Base-by-base conservation (phyloP, 2,329 filamentous ascomycete species). In the Hymenoscyphus salicellus region DNA sequence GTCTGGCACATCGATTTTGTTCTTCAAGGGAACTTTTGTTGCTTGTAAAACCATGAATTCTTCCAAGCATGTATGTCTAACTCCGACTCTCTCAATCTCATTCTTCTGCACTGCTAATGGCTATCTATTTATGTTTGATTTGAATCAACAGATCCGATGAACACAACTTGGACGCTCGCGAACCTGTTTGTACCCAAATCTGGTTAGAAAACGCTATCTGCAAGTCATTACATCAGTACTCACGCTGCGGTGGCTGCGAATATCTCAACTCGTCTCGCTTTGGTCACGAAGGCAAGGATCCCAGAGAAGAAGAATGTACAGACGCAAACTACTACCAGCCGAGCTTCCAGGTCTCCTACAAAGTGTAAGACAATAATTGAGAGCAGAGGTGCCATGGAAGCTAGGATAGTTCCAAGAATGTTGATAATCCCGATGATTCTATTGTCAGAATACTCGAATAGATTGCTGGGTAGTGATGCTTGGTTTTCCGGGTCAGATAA, bases 181-280 rank as follows among this genome's bases (percentile, higher is more conserved):
- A 63, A 65, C n/a, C 62, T 65, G 7, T n/a, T 7, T 23, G 23
- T n/a, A 20, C 1, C 4, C 58, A n/a, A 55, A 20, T 38, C n/a
- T 23, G 16, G 17, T 20, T 23, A 49, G 17, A 28, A 23, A 32
- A 30, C 14, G 10, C 32, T 7, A 33, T 8, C 32, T 33, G 2
- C 6, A 33, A 32, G n/a, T 43, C n/a, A 28, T 49, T 49, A 14
- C 16, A 23, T 41, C 23, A 5, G 5, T n/a, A 72, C 72, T 67
- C 68, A 75, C 69, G 73, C 72, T 58, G 73, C 73, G 2, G 72
- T 73, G 16, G 69, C 70, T 11, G 72, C 68, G 43, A 75, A 72
- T 23, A 75, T 70, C 68, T 75, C 73, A 26, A 72, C 71, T 55
- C 73, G 68, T 49, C 68, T 68, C 11, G 72, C 69, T 36, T 71